These are phyloP conservation scores for Millerago galiae DNA, from an alignment of 805 yeast species.

Conservation along the genomic window DNA sequence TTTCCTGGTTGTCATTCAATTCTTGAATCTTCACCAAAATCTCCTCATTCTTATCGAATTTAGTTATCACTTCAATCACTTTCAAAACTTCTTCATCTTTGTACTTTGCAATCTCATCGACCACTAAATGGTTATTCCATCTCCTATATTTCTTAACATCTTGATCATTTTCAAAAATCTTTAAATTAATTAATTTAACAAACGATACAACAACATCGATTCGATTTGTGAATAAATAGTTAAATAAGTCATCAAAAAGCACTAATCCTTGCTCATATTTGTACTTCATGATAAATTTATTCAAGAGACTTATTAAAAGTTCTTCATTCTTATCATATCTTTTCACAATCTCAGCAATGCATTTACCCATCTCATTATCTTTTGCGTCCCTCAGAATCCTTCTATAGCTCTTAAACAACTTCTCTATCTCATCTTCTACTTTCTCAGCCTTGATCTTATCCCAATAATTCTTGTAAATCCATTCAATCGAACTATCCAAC, in stretches of 20 bases:
- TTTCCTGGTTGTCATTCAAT: too few species aligned
- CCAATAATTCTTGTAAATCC: slow-evolving; percentile 82
- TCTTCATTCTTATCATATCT: slow-evolving; percentile 29
- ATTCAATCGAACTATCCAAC: slow-evolving; percentile 53
- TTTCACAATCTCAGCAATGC: too few species aligned
- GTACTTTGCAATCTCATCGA: slow-evolving; percentile 10
- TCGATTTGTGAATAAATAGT: too few species aligned
- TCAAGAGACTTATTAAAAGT: slow-evolving; percentile 18
- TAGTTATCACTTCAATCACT: too few species aligned
- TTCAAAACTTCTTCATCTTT: slow-evolving; percentile 18
- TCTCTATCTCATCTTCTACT: slow-evolving; percentile 20
- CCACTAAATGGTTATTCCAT: too few species aligned
- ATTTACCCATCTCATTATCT: slow-evolving; percentile 24
- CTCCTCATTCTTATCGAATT: too few species aligned
- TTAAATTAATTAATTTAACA: slow-evolving; percentile 8
- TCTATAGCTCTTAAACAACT: slow-evolving; percentile 40
- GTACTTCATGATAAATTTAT: too few species aligned
- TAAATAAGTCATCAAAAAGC: too few species aligned
- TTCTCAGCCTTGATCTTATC: slow-evolving; percentile 12
- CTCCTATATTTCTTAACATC: too few species aligned
- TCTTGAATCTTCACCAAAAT: too few species aligned
- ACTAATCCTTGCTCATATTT: too few species aligned
- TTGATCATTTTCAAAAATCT: too few species aligned
- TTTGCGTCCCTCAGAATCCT: slow-evolving; percentile 42
- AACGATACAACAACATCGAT: slow-evolving; percentile 23